Conservation (phyloP, 257 asterid genomes). For the Linaria vulgaris region DNA sequence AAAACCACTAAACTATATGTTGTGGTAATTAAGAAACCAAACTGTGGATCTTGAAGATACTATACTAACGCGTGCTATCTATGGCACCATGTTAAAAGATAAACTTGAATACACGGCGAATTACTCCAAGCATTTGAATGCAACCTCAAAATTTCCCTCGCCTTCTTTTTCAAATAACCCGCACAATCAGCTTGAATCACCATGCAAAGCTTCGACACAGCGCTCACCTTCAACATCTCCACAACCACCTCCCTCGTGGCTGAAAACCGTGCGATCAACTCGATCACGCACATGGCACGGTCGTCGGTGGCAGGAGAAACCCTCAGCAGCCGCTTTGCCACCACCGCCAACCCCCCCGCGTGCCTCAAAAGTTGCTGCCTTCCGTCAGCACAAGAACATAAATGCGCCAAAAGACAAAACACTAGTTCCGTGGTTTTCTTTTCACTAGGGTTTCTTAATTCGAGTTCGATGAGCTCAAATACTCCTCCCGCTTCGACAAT, state of each 20-base stretch:
- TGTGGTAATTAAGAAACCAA: too few species aligned
- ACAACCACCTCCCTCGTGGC: slow-evolving; percentile 59
- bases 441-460: slow-evolving; percentile 36
- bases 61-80: too few species aligned
- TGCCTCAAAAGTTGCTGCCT: slow-evolving; percentile 69
- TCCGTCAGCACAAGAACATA: slow-evolving; percentile 81
- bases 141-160: slow-evolving; percentile 69
- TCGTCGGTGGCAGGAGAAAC: slow-evolving; percentile 65
- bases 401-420: slow-evolving; percentile 49
- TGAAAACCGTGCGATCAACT: slow-evolving; percentile 48
- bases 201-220: slow-evolving; percentile 86
- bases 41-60: too few species aligned
- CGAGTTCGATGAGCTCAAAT: slow-evolving; percentile 56
- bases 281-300: slow-evolving; percentile 50
- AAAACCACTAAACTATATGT: too few species aligned
- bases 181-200: slow-evolving; percentile 75
- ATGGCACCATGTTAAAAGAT: slow-evolving; percentile 60
- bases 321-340: slow-evolving; percentile 62
- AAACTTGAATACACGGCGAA: slow-evolving; percentile 85
- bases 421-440: slow-evolving; percentile 53
- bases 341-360: slow-evolving; percentile 63
- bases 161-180: slow-evolving; percentile 59
- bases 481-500: slow-evolving; percentile 58
- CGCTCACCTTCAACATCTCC: slow-evolving; percentile 89
- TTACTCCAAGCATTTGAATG: slow-evolving; percentile 68